These are phyloP conservation scores for Skeletonema potamos DNA, from an alignment of 108 stramenopile genomes.

Conservation along the genomic window DNA sequence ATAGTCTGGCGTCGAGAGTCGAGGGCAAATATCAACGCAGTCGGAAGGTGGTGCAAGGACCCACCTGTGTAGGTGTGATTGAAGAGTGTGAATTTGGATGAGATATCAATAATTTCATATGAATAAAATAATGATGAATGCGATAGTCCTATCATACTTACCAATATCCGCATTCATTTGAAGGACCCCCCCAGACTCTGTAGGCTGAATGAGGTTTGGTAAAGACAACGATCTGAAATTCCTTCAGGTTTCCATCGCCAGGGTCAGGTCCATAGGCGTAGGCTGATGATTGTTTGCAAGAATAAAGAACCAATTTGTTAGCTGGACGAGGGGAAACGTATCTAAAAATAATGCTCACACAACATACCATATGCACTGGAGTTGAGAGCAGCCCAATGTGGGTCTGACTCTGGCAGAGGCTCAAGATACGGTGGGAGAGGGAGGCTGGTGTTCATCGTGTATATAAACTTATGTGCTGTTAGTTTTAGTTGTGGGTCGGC, in stretches of 20 bases:
- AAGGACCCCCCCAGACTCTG: neutral
- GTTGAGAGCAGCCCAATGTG: neutral
- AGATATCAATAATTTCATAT: too few relatives aligned
- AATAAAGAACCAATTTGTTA: too few relatives aligned
- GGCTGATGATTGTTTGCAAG: too few relatives aligned
- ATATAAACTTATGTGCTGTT: too few relatives aligned
- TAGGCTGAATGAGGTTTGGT: neutral
- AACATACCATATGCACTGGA: neutral
- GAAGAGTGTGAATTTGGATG: too few relatives aligned
- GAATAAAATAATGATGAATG: too few relatives aligned
- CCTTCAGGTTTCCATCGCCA: neutral
- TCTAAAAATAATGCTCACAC: too few relatives aligned
- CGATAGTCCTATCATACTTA: too few relatives aligned
- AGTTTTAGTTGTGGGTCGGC: too few relatives aligned
- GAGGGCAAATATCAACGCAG: neutral
- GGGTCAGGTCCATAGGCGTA: neutral
- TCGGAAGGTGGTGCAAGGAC: neutral
- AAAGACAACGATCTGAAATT: neutral
- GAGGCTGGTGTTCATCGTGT: too few relatives aligned
- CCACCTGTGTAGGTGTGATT: neutral
- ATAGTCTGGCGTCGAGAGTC: neutral
- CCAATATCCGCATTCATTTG: neutral
- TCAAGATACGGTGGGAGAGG: neutral
- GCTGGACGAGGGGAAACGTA: too few relatives aligned
- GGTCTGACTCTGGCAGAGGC: neutral